Evolutionary conservation across 306 rosid genomes (phyloP), one percentile per base, ranked within the genome.

Genomic region (Neltuma alba): DNA sequence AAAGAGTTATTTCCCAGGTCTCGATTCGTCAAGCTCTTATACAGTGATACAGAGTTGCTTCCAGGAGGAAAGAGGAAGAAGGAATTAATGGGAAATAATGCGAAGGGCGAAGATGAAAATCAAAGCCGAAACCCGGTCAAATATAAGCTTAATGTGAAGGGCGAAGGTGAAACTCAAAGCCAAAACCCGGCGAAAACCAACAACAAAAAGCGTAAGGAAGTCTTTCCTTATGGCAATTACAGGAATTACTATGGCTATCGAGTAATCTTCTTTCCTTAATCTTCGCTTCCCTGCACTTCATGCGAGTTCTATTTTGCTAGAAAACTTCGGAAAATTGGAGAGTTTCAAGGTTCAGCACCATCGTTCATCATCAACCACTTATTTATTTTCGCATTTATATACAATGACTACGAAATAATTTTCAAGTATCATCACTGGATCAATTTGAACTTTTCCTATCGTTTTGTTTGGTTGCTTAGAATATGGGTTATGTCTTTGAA

Each of bases 171-270:
- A 83, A 69, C 41, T 7, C 74, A 52, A 30, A 70, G 60, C 64
- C 78, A 65, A 18, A 37, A 85, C 28, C 28, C 67, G 15, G 61
- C 23, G 20, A 63, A 81, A 71, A 83, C 40, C 38, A 71, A 58
- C 20, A 84, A 64, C 60, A 86, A 72, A 76, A 90, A 85, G 55
- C 88, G 81, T 48, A 83, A 84, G 41, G 80, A 88, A 71, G 25
- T 83, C 34, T 90, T 78, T 77, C 96, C 92, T 9, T 93, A 72
- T 78, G 98, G 99, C 66, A 95, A 95, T 83, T 95, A 95, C 88
- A 86, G 62, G 81, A 78, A 67, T 86, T 95, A 95, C 90, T 95
- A 95, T 78, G 97, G 95, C 87, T 95, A 95, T 78, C 92, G 97
- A 14, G 99, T 93, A 90, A 52, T 30, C 72, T 70, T 79, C 66